Evolutionary conservation across 2,329 filamentous ascomycete species (phyloP).

Genomic region (Fusarium fujikuroi): DNA sequence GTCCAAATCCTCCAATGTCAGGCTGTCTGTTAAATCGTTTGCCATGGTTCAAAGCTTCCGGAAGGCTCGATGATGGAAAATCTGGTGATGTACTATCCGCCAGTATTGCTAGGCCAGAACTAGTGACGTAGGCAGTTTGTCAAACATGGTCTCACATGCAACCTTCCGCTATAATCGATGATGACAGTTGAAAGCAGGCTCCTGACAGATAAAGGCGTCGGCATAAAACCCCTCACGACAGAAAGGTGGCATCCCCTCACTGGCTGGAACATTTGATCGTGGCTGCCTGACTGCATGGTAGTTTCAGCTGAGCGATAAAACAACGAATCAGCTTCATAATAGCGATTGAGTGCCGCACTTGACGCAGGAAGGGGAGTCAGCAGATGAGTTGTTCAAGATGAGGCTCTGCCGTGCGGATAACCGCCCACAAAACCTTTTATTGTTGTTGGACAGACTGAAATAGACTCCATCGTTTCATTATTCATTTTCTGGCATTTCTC

Average conservation of each 20-base stretch:
- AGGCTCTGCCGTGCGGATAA: not conserved
- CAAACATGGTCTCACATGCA: too few species aligned
- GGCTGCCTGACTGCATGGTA: not conserved
- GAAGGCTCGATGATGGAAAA: too few species aligned
- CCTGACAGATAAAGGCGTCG: not conserved
- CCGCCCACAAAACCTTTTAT: accelerated
- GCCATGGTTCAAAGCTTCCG: too few species aligned
- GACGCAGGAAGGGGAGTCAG: too few species aligned
- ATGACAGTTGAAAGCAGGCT: not conserved
- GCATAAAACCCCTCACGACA: not conserved
- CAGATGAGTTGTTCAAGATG: not conserved
- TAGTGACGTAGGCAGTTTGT: accelerated
- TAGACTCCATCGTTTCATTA: not conserved
- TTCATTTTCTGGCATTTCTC: accelerated
- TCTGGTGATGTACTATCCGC: not conserved
- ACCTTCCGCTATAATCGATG: accelerated
- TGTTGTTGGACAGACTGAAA: not conserved
- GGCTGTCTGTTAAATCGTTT: accelerated
- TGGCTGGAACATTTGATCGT: not conserved
- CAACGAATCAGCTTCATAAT: not conserved
- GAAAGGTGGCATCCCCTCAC: not conserved
- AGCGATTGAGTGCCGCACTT: not conserved
- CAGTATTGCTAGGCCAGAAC: accelerated
- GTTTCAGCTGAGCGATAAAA: not conserved
- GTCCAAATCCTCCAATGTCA: too few species aligned